These are phyloP conservation scores for Quercus tomentella DNA, from an alignment of 331 rosid genomes.

Conservation along the genomic window DNA sequence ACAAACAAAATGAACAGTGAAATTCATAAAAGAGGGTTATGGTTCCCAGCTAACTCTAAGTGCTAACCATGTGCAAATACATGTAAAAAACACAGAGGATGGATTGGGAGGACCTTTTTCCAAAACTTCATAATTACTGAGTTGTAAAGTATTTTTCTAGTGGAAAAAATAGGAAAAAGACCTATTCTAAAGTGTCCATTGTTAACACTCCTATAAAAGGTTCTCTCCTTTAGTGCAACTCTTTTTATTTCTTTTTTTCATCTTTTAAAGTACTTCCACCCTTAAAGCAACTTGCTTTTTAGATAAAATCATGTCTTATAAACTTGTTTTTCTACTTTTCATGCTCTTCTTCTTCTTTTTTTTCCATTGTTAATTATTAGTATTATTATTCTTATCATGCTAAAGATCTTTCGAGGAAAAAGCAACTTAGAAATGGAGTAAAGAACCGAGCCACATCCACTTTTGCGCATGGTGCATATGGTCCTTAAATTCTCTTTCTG, in stretches of 20 bases:
- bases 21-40: background rate
- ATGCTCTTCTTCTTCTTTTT: background rate
- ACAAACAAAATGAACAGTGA: background rate
- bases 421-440: background rate
- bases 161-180: constrained; percentile 1
- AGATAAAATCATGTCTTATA: background rate
- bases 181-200: constrained; percentile 7
- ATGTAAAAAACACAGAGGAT: background rate
- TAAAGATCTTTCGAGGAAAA: background rate
- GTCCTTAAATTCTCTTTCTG: background rate
- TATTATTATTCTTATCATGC: background rate
- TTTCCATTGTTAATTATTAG: background rate
- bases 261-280: constrained; percentile 13
- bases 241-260: background rate
- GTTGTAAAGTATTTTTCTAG: constrained; percentile 15
- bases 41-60: constrained; percentile 6
- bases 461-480: background rate
- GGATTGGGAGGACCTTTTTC: background rate
- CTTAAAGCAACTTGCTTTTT: constrained; percentile 20
- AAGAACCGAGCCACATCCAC: background rate
- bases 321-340: constrained; percentile 5
- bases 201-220: constrained; percentile 24
- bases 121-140: constrained; percentile 12
- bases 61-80: constrained; percentile 20
- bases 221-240: constrained; percentile 38